Percentiles rank a stretch among this genome's conserved stretches.
These are phyloP conservation scores for Boletus edulis DNA, from an alignment of 768 basidiomycete species.

Conservation along the genomic window DNA sequence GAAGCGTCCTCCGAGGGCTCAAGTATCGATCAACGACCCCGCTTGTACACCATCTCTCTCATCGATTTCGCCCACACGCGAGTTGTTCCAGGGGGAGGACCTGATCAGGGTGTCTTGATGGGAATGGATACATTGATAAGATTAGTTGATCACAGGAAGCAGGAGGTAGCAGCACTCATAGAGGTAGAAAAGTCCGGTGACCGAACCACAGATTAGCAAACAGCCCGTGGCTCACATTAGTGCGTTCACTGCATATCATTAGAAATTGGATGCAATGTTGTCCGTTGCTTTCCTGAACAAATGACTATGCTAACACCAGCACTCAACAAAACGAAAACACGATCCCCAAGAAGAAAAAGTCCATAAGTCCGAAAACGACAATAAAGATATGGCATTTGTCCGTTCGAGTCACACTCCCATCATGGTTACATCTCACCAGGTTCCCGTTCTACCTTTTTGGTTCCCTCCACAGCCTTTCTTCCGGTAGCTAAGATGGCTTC, in stretches of 20 bases:
- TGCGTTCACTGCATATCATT: not conserved
- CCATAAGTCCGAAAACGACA: not conserved
- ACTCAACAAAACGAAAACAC: not conserved
- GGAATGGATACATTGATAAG: constrained; percentile 67
- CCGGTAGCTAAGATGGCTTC: constrained; percentile 34
- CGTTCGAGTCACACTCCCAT: not conserved
- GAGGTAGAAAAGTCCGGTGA: not conserved
- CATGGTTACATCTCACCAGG: not conserved
- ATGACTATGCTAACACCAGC: not conserved
- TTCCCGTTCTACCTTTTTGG: not conserved
- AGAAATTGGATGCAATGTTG: not conserved
- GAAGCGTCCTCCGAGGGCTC: constrained; percentile 41
- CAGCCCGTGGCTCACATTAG: not conserved
- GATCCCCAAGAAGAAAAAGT: not conserved
- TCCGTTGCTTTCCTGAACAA: not conserved
- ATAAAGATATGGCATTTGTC: constrained; percentile 10
- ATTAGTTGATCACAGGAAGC: constrained; percentile 58
- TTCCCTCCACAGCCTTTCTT: constrained; percentile 13
- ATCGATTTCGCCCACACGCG: constrained; percentile 96
- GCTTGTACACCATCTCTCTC: constrained; percentile 60
- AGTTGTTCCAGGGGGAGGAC: constrained; percentile 64
- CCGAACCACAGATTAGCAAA: not conserved
- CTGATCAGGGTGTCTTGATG: constrained; percentile 72
- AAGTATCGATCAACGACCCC: not conserved
- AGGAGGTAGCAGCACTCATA: constrained; percentile 33